phyloP scores from a whole-genome alignment of 2,329 filamentous ascomycete genomes.

The Aureobasidium subglaciale region DNA sequence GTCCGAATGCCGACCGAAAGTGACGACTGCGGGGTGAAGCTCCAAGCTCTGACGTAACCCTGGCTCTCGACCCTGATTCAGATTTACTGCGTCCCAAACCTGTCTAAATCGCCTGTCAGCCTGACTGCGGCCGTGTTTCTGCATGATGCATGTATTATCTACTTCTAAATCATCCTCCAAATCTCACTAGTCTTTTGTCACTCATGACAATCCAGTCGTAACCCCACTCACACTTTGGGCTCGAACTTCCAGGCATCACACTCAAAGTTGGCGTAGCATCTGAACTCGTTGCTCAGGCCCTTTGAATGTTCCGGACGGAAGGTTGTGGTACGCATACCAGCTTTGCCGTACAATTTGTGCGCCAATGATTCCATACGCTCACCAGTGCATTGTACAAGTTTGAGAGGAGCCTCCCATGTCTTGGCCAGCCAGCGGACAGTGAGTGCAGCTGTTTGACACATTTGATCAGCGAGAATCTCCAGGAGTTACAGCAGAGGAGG shows the following conservation, averaged over 20 bases:
- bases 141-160: neutral
- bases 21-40: slow-evolving; percentile 9
- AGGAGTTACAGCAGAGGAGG: slow-evolving; percentile 8
- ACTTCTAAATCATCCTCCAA: neutral
- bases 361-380: slow-evolving; percentile 66
- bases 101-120: neutral
- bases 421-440: slow-evolving; percentile 68
- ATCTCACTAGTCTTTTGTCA: neutral
- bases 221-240: neutral
- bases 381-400: slow-evolving; percentile 65
- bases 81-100: neutral
- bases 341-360: slow-evolving; percentile 57
- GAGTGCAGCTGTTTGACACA: slow-evolving; percentile 53
- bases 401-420: slow-evolving; percentile 31
- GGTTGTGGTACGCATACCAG: slow-evolving; percentile 57
- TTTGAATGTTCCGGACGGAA: slow-evolving; percentile 64
- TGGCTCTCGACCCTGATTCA: neutral
- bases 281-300: slow-evolving; percentile 73
- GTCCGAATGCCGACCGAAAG: slow-evolving; percentile 1
- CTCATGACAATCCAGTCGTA: neutral
- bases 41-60: neutral
- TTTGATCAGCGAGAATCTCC: slow-evolving; percentile 1
- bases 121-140: neutral
- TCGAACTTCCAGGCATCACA: slow-evolving; percentile 39
- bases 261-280: slow-evolving; percentile 73